phyloP scores from a whole-genome alignment of 257 asterid genomes.

The Asclepias syriaca region DNA sequence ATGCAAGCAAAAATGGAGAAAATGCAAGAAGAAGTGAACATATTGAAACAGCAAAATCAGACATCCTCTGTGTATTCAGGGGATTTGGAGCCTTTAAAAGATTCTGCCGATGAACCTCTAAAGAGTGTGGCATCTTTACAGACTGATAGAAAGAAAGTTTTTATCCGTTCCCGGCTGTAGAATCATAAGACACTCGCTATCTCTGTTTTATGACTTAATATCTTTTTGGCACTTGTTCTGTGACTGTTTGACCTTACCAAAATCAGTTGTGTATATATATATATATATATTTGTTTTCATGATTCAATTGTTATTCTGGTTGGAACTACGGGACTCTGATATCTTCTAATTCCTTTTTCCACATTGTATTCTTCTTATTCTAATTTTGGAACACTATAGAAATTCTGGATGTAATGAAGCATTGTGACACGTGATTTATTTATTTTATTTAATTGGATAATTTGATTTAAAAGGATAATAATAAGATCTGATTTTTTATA shows the following conservation, averaged over 20 bases:
- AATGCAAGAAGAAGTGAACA: constrained; percentile 38
- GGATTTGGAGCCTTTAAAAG: constrained; percentile 28
- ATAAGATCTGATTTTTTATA: no score
- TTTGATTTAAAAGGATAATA: no score
- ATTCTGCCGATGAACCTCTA: constrained; percentile 39
- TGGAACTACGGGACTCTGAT: not conserved
- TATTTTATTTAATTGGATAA: no score
- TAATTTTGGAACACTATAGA: not conserved
- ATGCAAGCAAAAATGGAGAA: constrained; percentile 60
- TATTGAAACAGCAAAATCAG: constrained; percentile 27
- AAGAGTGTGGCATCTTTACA: constrained; percentile 27
- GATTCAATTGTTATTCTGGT: not conserved
- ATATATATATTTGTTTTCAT: not conserved
- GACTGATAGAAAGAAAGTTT: constrained; percentile 33
- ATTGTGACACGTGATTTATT: no score
- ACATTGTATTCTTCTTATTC: no score
- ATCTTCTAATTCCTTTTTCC: not conserved
- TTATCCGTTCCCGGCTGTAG: constrained; percentile 65
- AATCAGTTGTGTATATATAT: not conserved
- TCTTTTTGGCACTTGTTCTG: not conserved
- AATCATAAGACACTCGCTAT: not conserved
- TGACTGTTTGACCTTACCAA: not conserved
- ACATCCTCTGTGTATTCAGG: constrained; percentile 18
- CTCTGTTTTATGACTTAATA: not conserved
- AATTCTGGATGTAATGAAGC: no score